Evolutionary conservation across 192 early-diverging fungal genomes (phyloP).

Genomic region (Umbelopsis isabellina): DNA sequence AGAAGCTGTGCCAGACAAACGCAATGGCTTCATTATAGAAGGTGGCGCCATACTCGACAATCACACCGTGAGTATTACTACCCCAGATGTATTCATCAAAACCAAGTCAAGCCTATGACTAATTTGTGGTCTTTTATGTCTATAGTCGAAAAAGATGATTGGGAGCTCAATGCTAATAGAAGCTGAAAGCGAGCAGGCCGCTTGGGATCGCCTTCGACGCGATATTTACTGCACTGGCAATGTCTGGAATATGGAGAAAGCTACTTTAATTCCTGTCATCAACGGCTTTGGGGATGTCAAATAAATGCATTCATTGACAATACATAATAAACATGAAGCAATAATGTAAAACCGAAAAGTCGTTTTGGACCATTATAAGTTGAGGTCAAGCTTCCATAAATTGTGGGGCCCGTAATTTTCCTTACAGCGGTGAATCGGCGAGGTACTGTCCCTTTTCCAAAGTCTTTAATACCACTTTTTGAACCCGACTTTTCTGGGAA

Average conservation of each 20-base stretch:
- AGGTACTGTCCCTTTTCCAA: too few species aligned
- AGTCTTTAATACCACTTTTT: too few species aligned
- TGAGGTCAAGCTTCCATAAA: background rate
- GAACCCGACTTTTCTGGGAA: background rate
- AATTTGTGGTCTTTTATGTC: background rate
- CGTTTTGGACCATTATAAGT: too few species aligned
- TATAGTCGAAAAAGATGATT: conserved; percentile 47
- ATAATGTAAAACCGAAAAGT: too few species aligned
- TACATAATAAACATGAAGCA: background rate
- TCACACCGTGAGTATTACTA: conserved; percentile 25
- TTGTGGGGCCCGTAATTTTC: background rate
- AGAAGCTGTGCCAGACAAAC: conserved; percentile 31
- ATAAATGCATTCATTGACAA: background rate
- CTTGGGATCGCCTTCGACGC: conserved; percentile 42
- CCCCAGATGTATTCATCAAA: background rate
- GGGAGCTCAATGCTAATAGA: conserved; percentile 56
- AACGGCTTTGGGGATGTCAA: background rate
- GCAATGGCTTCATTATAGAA: conserved; percentile 38
- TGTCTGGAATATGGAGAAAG: conserved; percentile 49
- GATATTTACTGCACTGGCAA: conserved; percentile 57
- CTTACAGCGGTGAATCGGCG: too few species aligned
- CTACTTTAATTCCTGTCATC: background rate
- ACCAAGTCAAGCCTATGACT: background rate
- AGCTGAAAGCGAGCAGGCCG: conserved; percentile 47
- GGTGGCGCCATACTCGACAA: conserved; percentile 60